A percentile compares a stretch with the other conserved stretches of the same genome.
These are phyloP conservation scores for Rhynchosporium secalis DNA, from an alignment of 2,329 filamentous ascomycete genomes.

Conservation along the genomic window DNA sequence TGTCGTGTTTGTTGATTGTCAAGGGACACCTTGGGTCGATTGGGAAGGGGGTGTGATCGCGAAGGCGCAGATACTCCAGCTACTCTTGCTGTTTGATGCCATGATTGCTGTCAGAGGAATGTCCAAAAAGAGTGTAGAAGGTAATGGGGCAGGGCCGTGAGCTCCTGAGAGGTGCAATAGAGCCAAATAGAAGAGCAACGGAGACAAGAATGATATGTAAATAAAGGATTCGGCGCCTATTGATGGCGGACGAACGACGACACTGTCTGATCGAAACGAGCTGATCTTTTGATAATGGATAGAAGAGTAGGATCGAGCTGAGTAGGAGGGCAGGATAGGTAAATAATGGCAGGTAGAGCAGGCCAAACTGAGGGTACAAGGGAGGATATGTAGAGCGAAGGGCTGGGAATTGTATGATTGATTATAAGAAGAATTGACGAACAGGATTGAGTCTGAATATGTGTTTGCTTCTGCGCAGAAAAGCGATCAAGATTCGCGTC, in stretches of 20 bases:
- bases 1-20: constrained; percentile 33
- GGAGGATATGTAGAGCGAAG: constrained; percentile 30
- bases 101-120: constrained; percentile 43
- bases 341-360: constrained; percentile 19
- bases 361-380: constrained; percentile 23
- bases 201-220: constrained; percentile 29
- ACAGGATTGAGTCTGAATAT: constrained; percentile 37
- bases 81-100: constrained; percentile 40
- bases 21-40: constrained; percentile 39
- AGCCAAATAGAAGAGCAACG: constrained; percentile 18
- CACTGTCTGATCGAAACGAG: constrained; percentile 33
- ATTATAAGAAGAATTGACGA: constrained; percentile 38
- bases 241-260: constrained; percentile 27
- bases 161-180: constrained; percentile 13
- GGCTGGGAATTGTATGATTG: constrained; percentile 18
- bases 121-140: constrained; percentile 34
- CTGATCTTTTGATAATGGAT: constrained; percentile 32
- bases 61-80: constrained; percentile 20
- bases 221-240: constrained; percentile 27
- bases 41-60: constrained; percentile 29
- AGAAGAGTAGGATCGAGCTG: constrained; percentile 13
- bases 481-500: constrained; percentile 25
- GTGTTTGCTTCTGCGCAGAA: constrained; percentile 21
- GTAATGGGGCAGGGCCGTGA: constrained; percentile 19
- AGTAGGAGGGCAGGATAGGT: background rate